A percentile compares a stretch with the other conserved stretches of the same genome.
Evolutionary conservation across 75 land plant species (phyloP).

Genomic region (Cunninghamia lanceolata): DNA sequence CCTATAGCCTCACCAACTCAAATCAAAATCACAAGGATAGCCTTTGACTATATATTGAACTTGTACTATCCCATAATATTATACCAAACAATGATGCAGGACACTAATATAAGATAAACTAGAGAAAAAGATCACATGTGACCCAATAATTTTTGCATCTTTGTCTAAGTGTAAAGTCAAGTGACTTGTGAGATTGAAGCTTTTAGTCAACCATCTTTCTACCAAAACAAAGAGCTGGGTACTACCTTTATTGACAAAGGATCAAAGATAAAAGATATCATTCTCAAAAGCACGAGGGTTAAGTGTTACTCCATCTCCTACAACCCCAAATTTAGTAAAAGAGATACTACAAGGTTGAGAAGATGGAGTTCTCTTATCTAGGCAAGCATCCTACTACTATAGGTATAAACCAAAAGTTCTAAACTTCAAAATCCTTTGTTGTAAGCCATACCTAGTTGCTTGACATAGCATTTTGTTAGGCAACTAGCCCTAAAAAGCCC

Average conservation of each 20-base stretch:
- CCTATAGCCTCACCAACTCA: too few relatives aligned
- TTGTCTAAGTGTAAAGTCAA: conserved; percentile 54
- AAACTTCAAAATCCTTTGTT: too few relatives aligned
- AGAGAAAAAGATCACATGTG: conserved; percentile 34
- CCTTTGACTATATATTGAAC: too few relatives aligned
- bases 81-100: too few relatives aligned
- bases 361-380: not conserved
- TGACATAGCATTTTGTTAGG: too few relatives aligned
- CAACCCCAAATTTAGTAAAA: conserved; percentile 45
- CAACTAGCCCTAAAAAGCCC: too few relatives aligned
- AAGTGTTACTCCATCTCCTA: conserved; percentile 39
- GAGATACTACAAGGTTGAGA: conserved; percentile 36
- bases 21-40: too few relatives aligned
- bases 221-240: conserved; percentile 46
- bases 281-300: conserved; percentile 48
- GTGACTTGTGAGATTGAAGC: conserved; percentile 56
- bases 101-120: not conserved
- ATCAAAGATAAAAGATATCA: conserved; percentile 25
- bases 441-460: too few relatives aligned
- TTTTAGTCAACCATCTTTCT: conserved; percentile 63
- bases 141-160: conserved; percentile 54
- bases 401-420: too few relatives aligned
- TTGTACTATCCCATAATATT: too few relatives aligned
- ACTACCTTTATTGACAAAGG: conserved; percentile 30
- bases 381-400: not conserved